Evolutionary conservation across 2,329 filamentous ascomycete species (phyloP), one percentile per base, ranked within the genome.

Genomic region (Phyllosticta citribraziliensis): DNA sequence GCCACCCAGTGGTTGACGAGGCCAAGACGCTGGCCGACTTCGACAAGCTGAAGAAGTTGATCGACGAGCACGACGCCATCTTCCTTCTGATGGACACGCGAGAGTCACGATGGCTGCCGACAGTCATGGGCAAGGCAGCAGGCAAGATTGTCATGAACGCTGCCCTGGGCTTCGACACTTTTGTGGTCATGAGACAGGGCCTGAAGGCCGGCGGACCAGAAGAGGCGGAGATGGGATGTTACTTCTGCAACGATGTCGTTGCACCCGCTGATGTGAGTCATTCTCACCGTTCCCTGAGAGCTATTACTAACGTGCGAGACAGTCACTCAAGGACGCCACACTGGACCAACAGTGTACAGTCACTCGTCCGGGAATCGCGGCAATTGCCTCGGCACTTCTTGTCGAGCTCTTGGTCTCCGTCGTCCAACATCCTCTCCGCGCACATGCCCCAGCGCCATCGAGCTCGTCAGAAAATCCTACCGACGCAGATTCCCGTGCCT

Each of bases 341-440:
- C 85, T 99, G 11, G 94, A 99, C 72, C 94, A 99, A 73, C 94
- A 97, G 75, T 99, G 94, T 74, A 99, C 94, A 0, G 94, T 99
- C 20, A 99, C 94, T 2, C 85, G 94, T 10, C 94, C 94, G 0
- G 94, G 94, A 17, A 86, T 96, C 40, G 93, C 94, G 14, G 88
- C 91, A 10, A 94, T 97, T 61, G 94, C 94, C 8, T 97, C 94
- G 2, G 90, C 91, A 2, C 81, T 96, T 35, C 82, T 97, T 5
- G 93, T 97, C 55, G 94, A 99, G 73, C 81, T 97, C 5, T 82
- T 99, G 27, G 86, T 92, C 10, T 95, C 89, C 62, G 77, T 97
- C 40, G 79, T 97, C 10, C 94, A 99, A 70, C 93, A 80, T 65
- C 76, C 74, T 1, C 70, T 75, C 9, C 72, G 72, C 62, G 73